Base-by-base conservation (phyloP, 2,329 filamentous ascomycete species). In the Blastomyces gilchristii region DNA sequence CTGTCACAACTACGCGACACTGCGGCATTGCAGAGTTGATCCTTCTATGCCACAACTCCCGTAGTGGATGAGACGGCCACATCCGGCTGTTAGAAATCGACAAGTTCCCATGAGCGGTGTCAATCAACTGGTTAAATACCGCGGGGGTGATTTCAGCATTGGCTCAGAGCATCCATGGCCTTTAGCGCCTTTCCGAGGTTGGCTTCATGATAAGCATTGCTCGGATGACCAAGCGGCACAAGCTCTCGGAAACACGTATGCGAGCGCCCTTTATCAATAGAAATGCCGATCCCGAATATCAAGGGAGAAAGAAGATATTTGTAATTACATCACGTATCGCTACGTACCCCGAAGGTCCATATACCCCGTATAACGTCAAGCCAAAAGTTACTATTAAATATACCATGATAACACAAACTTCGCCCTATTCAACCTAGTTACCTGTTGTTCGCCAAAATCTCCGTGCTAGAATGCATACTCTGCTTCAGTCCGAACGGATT, bases 401-500 rank as follows among this genome's bases (percentile, higher is more conserved):
- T 28, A 58, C 47, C 22, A 34, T 41, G 18, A 34, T 12, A 37
- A 45, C 28, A 14, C 41, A 58, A 28, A 53, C 66, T 58, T 63
- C 60, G 37, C 58, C 58, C 60, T 39, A 34, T 18, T 16, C 60
- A 43, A 37, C 69, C 65, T 68, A 22, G n/a, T 22, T 22, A 49
- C 66, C 56, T 58, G 63, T 72, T 72, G 43, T 67, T 69, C 50
- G 61, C 66, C 61, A 77, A 67, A 37, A 78, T 57, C 64, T 78
- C 76, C 56, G 67, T 71, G 68, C 75, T 78, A 9, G 72, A 76
- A 63, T 72, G 78, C 72, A 78, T 67, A 65, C 74, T 79, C 53
- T 86, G 81, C 68, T 79, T 82, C 63, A 91, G 74, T 1, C 81
- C 82, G 80, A 83, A 90, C 0, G 79, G 73, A 70, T 90, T 90